Percentiles rank a stretch among this genome's conserved stretches.
Evolutionary conservation across 192 early-diverging fungal species (phyloP).

Genomic region (Gonapodya prolifera): DNA sequence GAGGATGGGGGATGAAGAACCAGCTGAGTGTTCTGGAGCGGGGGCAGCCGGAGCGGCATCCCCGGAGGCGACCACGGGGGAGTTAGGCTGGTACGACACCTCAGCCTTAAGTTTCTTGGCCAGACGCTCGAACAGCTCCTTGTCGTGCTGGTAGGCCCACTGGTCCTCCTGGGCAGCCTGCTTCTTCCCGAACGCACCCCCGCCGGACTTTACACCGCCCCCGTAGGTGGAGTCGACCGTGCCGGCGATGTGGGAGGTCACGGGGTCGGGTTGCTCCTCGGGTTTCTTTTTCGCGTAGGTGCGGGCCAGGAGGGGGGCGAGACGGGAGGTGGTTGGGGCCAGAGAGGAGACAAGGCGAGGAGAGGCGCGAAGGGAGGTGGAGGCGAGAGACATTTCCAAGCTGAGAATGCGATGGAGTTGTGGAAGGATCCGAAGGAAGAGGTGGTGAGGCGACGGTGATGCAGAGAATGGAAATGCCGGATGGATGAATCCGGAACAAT

Average conservation of each 20-base stretch:
- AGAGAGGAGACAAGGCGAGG: background rate
- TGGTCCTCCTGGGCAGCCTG: slow-evolving; percentile 4
- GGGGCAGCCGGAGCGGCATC: background rate
- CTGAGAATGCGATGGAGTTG: too few species aligned
- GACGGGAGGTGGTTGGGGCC: background rate
- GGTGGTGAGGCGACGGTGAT: too few species aligned
- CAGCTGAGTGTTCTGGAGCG: background rate
- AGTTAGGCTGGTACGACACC: background rate
- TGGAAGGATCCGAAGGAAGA: too few species aligned
- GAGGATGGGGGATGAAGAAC: background rate
- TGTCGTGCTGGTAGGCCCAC: slow-evolving; percentile 7
- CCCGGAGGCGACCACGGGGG: background rate
- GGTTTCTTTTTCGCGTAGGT: background rate
- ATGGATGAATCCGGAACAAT: too few species aligned
- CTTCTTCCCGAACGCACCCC: background rate
- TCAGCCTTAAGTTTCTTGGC: background rate
- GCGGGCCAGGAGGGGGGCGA: background rate
- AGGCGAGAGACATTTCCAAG: background rate
- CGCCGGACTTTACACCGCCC: background rate
- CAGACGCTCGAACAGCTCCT: slow-evolving; percentile 2
- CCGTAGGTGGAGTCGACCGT: too few species aligned
- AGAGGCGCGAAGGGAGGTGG: background rate
- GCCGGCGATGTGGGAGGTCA: background rate
- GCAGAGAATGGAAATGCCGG: too few species aligned
- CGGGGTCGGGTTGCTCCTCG: background rate